Evolutionary conservation across 495 filamentous ascomycete genomes (phyloP), one percentile per base, ranked within the genome.

Genomic region (Evansstolkia leycettana): DNA sequence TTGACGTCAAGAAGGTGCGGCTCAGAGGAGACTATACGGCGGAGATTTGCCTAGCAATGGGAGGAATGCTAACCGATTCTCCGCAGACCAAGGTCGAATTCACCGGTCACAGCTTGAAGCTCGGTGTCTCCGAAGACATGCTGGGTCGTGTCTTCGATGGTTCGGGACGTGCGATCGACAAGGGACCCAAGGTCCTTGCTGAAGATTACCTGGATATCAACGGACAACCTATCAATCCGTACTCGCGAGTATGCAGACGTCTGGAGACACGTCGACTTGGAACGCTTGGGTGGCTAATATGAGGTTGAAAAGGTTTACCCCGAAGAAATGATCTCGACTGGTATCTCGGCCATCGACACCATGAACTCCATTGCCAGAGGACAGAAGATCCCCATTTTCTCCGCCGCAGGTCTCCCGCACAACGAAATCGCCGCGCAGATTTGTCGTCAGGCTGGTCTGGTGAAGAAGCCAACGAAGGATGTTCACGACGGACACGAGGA

Each of bases 291-390:
- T 23, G 10, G 41, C 48, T 60, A 30, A 63, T n/a, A n/a, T 32
- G 7, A 18, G 18, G 17, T 31, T 18, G 15, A 30, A 11, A 41
- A 90, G 84, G 83, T 92, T 29, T 99, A 99, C 55, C 92, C 92
- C 56, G 89, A 96, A 68, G 92, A 99, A 64, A 99, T 99, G 87
- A 96, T 99, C 50, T 87, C 89, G 7, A 99, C 92, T 37, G 92
- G 92, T 75, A 99, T 99, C 57, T 94, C 87, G 38, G 88, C 92
- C 51, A 99, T 99, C 51, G 92, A 99, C 59, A 95, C 89, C 28
- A 99, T 99, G 92, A 99, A 99, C 75, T 96, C 92, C 40, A 89
- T 99, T 58, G 90, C 92, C 45, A 87, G 92, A 70, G 92, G 92
- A 40, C 92, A 99, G 63, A 99, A 99, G 72, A 99, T 99, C 43